Evolutionary conservation across 495 filamentous ascomycete species (phyloP).

Genomic region (Elasticomyces elasticus): DNA sequence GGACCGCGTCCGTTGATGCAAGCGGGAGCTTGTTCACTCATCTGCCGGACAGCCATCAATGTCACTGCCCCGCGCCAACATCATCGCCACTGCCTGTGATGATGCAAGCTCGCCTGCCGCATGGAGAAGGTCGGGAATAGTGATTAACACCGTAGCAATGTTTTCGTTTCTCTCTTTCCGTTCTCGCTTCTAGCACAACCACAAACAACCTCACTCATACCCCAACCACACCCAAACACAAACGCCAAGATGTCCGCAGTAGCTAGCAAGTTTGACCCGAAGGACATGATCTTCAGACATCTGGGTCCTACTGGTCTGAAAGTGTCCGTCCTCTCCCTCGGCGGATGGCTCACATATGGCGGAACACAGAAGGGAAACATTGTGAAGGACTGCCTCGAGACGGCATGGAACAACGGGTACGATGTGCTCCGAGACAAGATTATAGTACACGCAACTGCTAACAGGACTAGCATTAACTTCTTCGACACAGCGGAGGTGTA

Average conservation of each 20-base stretch:
- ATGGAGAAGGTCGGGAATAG: background rate
- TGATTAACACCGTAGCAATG: background rate
- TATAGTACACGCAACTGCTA: too few relatives aligned
- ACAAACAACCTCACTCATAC: background rate
- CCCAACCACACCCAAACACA: background rate
- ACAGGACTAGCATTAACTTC: background rate
- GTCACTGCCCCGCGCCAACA: background rate
- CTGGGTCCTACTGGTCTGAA: slow-evolving; percentile 36
- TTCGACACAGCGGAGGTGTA: slow-evolving; percentile 46
- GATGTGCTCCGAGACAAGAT: too few relatives aligned
- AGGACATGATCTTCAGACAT: slow-evolving; percentile 32
- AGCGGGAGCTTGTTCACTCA: background rate
- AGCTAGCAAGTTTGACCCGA: slow-evolving; percentile 25
- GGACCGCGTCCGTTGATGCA: too few relatives aligned
- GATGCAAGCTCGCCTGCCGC: background rate
- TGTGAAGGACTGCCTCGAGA: slow-evolving; percentile 36
- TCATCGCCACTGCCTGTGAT: too few relatives aligned
- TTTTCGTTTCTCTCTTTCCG: background rate
- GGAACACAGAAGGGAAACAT: slow-evolving; percentile 34
- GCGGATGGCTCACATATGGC: slow-evolving; percentile 31
- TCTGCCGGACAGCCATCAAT: background rate
- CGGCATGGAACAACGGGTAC: slow-evolving; percentile 47
- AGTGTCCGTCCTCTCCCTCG: slow-evolving; percentile 34
- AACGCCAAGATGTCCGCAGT: slow-evolving; percentile 20
- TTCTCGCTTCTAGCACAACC: background rate